A percentile compares a stretch with the other conserved stretches of the same genome.
Conservation (phyloP, 352 stramenopile species). For the Elongisporangium anandrum region DNA sequence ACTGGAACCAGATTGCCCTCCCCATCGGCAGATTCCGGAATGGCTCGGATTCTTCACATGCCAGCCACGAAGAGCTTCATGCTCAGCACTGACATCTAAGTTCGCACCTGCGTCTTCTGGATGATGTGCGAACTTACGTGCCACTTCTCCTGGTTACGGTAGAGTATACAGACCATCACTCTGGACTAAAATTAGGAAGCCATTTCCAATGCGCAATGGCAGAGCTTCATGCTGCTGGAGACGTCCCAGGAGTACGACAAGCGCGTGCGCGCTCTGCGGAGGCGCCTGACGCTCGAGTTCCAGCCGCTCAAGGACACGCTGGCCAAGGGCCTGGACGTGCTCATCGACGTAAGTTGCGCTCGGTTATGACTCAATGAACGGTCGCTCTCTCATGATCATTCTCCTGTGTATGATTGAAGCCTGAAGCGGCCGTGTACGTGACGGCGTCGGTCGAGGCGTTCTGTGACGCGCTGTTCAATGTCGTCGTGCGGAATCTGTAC, state of each 20-base stretch:
- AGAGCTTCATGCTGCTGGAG: conserved; percentile 13
- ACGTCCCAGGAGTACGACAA: conserved; percentile 30
- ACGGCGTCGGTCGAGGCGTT: conserved; percentile 48
- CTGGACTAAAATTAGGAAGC: not conserved
- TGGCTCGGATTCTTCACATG: too few species aligned
- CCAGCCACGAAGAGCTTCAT: too few species aligned
- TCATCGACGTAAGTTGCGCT: conserved; percentile 29
- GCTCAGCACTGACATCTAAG: too few species aligned
- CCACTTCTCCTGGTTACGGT: not conserved
- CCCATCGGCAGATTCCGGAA: too few species aligned
- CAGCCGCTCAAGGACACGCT: conserved; percentile 43
- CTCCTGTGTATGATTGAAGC: conserved; percentile 16
- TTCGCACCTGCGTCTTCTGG: too few species aligned
- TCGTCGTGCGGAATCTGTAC: conserved; percentile 35
- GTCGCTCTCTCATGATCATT: not conserved
- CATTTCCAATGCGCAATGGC: too few species aligned
- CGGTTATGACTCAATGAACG: not conserved
- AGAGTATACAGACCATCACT: not conserved
- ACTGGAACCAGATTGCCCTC: too few species aligned
- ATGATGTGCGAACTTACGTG: not conserved
- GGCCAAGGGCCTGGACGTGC: conserved; percentile 36
- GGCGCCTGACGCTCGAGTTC: conserved; percentile 54
- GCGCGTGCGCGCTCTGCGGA: conserved; percentile 36
- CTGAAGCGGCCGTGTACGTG: conserved; percentile 46
- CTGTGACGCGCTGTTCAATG: conserved; percentile 47